Percentiles rank a stretch among this genome's conserved stretches.
These are phyloP conservation scores for Candida ortonii DNA, from an alignment of 805 yeast genomes.

Conservation along the genomic window DNA sequence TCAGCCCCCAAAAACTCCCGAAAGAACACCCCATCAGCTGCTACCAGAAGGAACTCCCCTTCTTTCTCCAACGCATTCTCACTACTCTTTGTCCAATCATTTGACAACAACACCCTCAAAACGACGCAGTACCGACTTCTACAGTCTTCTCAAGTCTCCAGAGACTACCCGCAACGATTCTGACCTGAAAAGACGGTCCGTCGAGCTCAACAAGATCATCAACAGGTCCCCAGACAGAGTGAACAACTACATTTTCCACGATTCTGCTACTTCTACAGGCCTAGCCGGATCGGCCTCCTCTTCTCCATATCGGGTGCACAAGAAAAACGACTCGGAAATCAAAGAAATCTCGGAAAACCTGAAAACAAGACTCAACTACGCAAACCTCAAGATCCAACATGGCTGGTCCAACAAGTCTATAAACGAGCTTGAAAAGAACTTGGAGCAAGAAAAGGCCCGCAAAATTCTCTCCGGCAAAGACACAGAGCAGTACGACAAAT, in stretches of 20 bases:
- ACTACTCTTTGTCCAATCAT: slow-evolving; percentile 5
- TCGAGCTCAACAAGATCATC: slow-evolving; percentile 31
- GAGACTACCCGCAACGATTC: slow-evolving; percentile 23
- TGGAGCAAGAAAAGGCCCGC: slow-evolving; percentile 22
- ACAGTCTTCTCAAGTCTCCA: slow-evolving; percentile 35
- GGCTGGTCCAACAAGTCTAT: slow-evolving; percentile 34
- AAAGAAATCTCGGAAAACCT: slow-evolving; percentile 36
- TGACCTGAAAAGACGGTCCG: slow-evolving; percentile 31
- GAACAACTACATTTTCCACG: slow-evolving; percentile 29
- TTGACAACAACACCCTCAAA: slow-evolving; percentile 29
- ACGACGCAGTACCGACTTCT: slow-evolving; percentile 34
- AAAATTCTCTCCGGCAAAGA: slow-evolving; percentile 13
- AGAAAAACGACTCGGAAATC: slow-evolving; percentile 33
- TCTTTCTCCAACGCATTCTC: slow-evolving; percentile 31
- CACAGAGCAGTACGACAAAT: slow-evolving; percentile 23
- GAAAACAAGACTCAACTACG: slow-evolving; percentile 36
- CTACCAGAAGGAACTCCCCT: slow-evolving; percentile 33
- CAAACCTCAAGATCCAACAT: slow-evolving; percentile 35
- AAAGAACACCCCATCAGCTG: slow-evolving; percentile 28
- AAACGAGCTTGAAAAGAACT: slow-evolving; percentile 28
- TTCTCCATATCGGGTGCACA: slow-evolving; percentile 26
- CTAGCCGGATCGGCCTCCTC: slow-evolving; percentile 11
- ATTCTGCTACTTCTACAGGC: slow-evolving; percentile 24
- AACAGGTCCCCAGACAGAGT: slow-evolving; percentile 26
- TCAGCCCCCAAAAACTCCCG: slow-evolving; percentile 31